phyloP scores from a whole-genome alignment of 2,329 filamentous ascomycete genomes.

The Thelonectria olida region DNA sequence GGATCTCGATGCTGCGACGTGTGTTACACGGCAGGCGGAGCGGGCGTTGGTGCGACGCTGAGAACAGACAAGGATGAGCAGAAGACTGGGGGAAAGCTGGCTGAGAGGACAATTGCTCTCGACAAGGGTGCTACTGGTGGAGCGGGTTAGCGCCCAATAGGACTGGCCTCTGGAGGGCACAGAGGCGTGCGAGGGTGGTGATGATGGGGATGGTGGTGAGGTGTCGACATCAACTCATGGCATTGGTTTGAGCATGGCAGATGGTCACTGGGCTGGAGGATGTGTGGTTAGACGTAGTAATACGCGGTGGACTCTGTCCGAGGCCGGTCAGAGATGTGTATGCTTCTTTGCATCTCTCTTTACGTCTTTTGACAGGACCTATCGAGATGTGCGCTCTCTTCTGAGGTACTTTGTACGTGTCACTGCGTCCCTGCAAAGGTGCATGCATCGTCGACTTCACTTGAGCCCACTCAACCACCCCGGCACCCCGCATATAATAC shows the following conservation, averaged over 20 bases:
- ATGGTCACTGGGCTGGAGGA: constrained; percentile 5
- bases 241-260: not conserved
- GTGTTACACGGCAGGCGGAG: constrained; percentile 32
- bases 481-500: not conserved
- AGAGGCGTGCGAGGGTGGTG: not conserved
- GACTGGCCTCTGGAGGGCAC: too few relatives aligned
- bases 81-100: not conserved
- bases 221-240: not conserved
- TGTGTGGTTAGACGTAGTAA: not conserved
- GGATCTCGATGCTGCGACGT: constrained; percentile 41
- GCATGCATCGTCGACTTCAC: not conserved
- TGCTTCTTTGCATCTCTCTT: constrained; percentile 1
- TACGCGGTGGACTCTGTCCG: constrained; percentile 3
- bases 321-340: constrained; percentile 1
- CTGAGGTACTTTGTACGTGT: not conserved
- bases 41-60: constrained; percentile 20
- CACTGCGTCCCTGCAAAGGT: not conserved
- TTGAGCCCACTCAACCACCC: not conserved
- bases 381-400: not conserved
- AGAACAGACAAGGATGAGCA: not conserved
- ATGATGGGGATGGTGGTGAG: not conserved
- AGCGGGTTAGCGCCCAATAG: constrained; percentile 10
- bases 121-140: constrained; percentile 11
- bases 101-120: constrained; percentile 5
- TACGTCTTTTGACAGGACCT: constrained; percentile 1